Evolutionary conservation across 108 stramenopile species (phyloP).

Genomic region (Cyclostephanos tholiformis): DNA sequence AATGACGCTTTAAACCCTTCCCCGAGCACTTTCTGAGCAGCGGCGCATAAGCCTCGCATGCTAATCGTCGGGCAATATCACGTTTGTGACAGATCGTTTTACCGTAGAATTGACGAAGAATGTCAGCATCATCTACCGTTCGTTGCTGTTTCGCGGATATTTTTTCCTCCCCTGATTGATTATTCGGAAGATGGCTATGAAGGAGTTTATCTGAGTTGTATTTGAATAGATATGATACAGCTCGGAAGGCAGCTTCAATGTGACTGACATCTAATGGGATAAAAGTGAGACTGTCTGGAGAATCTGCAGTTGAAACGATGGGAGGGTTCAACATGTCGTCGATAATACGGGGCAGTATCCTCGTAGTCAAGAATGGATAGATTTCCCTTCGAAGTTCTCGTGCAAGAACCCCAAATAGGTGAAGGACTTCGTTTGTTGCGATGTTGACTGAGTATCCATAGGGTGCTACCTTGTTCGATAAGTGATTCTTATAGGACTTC

Average conservation of each 20-base stretch:
- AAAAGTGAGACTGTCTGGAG: constrained; percentile 51
- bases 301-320: constrained; percentile 42
- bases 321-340: constrained; percentile 81
- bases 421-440: constrained; percentile 85
- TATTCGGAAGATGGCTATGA: constrained; percentile 25
- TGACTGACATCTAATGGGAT: constrained; percentile 72
- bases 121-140: constrained; percentile 53
- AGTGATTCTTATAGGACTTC: constrained; percentile 20
- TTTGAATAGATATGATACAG: constrained; percentile 79
- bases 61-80: constrained; percentile 71
- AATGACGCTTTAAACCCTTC: constrained; percentile 64
- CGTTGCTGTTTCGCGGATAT: constrained; percentile 20
- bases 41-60: constrained; percentile 82
- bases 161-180: constrained; percentile 2
- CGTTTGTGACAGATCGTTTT: constrained; percentile 70
- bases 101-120: constrained; percentile 81
- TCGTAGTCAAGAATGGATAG: constrained; percentile 66
- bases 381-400: constrained; percentile 85
- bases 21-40: constrained; percentile 68
- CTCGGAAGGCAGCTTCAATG: constrained; percentile 81
- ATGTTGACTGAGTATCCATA: constrained; percentile 63
- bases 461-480: constrained; percentile 15
- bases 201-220: constrained; percentile 72
- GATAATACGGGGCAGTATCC: constrained; percentile 74
- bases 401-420: constrained; percentile 79